These are phyloP conservation scores for Cladophialophora carrionii DNA, from an alignment of 2,329 filamentous ascomycete genomes.

Conservation along the genomic window DNA sequence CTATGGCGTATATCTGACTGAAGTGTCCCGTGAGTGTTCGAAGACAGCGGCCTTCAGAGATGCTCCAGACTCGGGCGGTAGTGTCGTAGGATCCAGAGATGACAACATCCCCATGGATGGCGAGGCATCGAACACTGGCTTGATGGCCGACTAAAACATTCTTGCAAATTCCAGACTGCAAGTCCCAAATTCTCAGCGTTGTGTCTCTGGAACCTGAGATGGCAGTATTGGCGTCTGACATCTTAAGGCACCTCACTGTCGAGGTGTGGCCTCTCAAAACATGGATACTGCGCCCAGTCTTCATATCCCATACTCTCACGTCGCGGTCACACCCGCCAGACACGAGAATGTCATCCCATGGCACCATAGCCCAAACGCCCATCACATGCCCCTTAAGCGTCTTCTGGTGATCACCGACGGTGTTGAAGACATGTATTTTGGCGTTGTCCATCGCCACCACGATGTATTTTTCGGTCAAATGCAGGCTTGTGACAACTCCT, in stretches of 20 bases:
- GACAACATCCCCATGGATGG: conserved; percentile 93
- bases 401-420: conserved; percentile 82
- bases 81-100: conserved; percentile 99
- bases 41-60: conserved; percentile 89
- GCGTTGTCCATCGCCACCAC: conserved; percentile 97
- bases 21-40: conserved; percentile 92
- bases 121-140: conserved; percentile 90
- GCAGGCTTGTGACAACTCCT: conserved; percentile 92
- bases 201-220: conserved; percentile 97
- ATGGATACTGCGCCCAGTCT: conserved; percentile 78
- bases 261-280: conserved; percentile 93
- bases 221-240: conserved; percentile 90
- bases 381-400: conserved; percentile 95
- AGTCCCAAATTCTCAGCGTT: conserved; percentile 92
- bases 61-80: conserved; percentile 95
- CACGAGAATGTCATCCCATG: conserved; percentile 92
- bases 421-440: conserved; percentile 97
- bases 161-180: conserved; percentile 81
- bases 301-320: conserved; percentile 94
- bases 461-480: conserved; percentile 93
- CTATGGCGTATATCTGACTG: conserved; percentile 98
- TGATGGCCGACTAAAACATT: conserved; percentile 94
- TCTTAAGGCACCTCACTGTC: conserved; percentile 94
- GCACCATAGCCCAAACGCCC: conserved; percentile 99
- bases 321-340: conserved; percentile 96